A percentile compares a stretch with the other conserved stretches of the same genome.
Conservation (phyloP, 345 rosid genomes). For the Populus davidiana region DNA sequence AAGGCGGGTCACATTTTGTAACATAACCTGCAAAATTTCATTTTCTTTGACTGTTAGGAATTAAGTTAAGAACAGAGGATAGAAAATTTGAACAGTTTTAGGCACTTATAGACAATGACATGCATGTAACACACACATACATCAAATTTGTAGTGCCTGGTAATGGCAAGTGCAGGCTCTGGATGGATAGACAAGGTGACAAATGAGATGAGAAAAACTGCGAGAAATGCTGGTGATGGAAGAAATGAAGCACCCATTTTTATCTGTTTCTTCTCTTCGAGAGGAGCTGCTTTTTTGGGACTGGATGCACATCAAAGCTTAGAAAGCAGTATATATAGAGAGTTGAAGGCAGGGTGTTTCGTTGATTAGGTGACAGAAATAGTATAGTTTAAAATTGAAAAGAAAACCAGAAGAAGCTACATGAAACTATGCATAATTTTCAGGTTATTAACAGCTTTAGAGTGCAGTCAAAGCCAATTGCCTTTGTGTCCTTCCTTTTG, state of each 20-base stretch:
- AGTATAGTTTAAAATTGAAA: not conserved
- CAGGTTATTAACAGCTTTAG: conserved; percentile 59
- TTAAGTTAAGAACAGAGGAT: accelerated
- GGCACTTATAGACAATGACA: not conserved
- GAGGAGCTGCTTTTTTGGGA: not conserved
- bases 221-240: conserved; percentile 22
- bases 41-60: not conserved
- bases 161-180: conserved; percentile 8
- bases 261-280: not conserved
- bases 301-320: conserved; percentile 10
- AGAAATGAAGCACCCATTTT: conserved; percentile 28
- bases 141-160: conserved; percentile 20
- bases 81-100: not conserved
- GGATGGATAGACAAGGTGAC: conserved; percentile 2
- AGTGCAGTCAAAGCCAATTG: conserved; percentile 69
- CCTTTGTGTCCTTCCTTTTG: conserved; percentile 28
- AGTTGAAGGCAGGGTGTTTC: conserved; percentile 21
- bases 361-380: conserved; percentile 9
- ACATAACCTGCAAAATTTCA: conserved; percentile 1
- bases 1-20: conserved; percentile 19
- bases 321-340: conserved; percentile 29
- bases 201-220: conserved; percentile 2
- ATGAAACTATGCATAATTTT: not conserved
- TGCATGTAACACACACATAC: not conserved
- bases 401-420: not conserved